Base-by-base conservation (phyloP, 2,329 filamentous ascomycete species). In the Pseudogymnoascus sp. region DNA sequence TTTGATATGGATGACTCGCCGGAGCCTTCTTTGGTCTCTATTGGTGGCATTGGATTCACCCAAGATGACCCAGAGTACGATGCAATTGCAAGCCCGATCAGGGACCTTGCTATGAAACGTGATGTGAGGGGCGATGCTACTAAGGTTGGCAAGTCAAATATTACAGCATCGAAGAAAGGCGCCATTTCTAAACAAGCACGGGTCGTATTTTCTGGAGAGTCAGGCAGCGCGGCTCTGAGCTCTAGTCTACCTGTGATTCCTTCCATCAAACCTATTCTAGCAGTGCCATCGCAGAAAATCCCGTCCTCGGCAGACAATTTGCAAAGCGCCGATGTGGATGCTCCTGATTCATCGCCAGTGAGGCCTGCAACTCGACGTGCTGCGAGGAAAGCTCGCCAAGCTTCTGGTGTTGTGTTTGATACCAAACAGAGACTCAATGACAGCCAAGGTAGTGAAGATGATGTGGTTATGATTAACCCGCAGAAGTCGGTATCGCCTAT, bases 1-100 rank as follows among this genome's bases (percentile, higher is more conserved):
- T 59, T 37, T 5, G 63, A 64, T 8, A 61, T 64, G 8, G 63
- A 67, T 33, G 62, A 65, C 14, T 64, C 65, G 4, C 59, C 67
- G 10, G 37, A 61, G 33, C 58, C 65, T 35, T 55, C 49, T 14
- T 33, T 55, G 29, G 49, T 55, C n/a, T 55, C 49, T 19, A 55
- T 55, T 19, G 63, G 69, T 26, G 59, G 68, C 7, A 69, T 69
- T 26, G 68, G 68, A 2, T 69, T 72, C n/a, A 69, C 66, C 4
- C 68, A 69, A 63, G 70, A 73, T 63, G 38, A 49, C 10, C 49
- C 49, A 1, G 49, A 55, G 10, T 55, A 55, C 26, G 49, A 55
- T 55, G 49, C 49, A 14, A 55, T 55, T 4, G 49, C 49, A 14
- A 55, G 49, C 29, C 49, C 49, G 29, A 55, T 55, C 6, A 55